Evolutionary conservation across 257 asterid species (phyloP).

Genomic region (Striga asiatica): DNA sequence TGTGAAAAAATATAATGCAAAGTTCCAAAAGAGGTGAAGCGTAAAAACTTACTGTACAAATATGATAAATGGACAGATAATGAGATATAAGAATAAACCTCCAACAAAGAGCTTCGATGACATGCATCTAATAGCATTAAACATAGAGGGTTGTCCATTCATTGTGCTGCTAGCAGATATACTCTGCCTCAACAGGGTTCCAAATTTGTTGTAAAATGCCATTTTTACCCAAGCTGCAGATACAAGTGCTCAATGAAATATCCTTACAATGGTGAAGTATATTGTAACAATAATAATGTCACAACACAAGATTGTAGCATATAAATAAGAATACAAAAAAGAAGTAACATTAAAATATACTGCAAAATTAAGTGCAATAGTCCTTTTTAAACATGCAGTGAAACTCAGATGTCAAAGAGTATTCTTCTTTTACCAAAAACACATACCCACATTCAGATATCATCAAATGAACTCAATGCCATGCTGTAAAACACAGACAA

Average conservation of each 20-base stretch:
- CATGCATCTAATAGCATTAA: constrained; percentile 63
- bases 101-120: constrained; percentile 62
- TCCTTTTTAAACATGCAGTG: no score
- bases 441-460: no score
- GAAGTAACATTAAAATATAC: neutral
- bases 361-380: neutral
- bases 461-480: no score
- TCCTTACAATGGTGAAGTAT: neutral
- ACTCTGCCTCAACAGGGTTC: constrained; percentile 44
- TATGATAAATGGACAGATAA: neutral
- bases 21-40: neutral
- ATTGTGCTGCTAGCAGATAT: constrained; percentile 21
- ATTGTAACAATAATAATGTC: neutral
- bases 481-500: no score
- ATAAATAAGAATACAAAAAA: neutral
- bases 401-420: no score
- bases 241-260: neutral
- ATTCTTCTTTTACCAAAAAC: no score
- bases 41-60: neutral
- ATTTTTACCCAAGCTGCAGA: constrained; percentile 31
- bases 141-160: constrained; percentile 40
- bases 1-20: neutral
- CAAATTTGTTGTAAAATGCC: constrained; percentile 60
- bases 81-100: constrained; percentile 26
- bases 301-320: neutral